These are phyloP conservation scores for Orychophragmus violaceus DNA, from an alignment of 345 rosid genomes.

Conservation along the genomic window DNA sequence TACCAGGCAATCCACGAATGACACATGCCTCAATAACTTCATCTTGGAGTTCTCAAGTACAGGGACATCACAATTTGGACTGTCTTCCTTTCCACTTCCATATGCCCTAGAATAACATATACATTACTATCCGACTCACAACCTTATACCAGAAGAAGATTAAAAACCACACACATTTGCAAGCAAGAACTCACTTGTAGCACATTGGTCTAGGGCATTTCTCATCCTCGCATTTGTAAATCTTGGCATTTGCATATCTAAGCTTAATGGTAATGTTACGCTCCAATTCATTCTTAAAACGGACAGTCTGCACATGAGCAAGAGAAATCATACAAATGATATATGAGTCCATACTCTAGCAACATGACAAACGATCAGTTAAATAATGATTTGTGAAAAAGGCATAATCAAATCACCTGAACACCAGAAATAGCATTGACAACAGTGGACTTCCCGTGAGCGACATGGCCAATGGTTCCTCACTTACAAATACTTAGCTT, in stretches of 20 bases:
- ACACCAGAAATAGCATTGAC: slow-evolving; percentile 95
- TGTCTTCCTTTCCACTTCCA: slow-evolving; percentile 97
- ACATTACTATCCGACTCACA: not conserved
- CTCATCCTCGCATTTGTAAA: no score
- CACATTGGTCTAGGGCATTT: no score
- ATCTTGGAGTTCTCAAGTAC: slow-evolving; percentile 82
- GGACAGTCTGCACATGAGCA: slow-evolving; percentile 55
- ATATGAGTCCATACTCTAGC: not conserved
- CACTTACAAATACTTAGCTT: not conserved
- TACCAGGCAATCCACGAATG: no score
- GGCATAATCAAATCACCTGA: slow-evolving; percentile 43
- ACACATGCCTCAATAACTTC: no score
- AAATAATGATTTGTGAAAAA: not conserved
- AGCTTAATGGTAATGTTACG: no score
- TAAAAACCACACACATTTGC: no score
- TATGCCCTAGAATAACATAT: slow-evolving; percentile 52
- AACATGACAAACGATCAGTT: no score
- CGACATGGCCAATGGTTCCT: slow-evolving; percentile 98
- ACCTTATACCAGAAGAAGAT: no score
- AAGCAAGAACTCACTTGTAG: no score
- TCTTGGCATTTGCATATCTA: no score
- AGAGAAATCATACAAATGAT: not conserved
- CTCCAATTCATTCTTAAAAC: no score
- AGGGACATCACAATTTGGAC: slow-evolving; percentile 74
- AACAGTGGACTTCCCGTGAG: slow-evolving; percentile 93